Evolutionary conservation across 208 protist genomes (phyloP).

Genomic region (Trypanosoma theileri): DNA sequence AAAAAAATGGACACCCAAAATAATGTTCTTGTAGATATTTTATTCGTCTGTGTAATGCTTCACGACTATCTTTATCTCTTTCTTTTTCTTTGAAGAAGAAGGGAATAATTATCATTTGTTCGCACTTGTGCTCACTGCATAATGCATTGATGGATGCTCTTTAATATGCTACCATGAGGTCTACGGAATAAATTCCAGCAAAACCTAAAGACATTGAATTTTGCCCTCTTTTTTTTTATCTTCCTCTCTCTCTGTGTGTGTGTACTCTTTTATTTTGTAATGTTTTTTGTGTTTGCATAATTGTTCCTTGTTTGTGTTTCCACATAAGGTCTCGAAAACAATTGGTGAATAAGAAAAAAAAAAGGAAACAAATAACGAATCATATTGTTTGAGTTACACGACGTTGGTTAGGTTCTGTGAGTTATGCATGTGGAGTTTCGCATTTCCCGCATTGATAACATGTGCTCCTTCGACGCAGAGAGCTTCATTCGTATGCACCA

Average conservation of each 20-base stretch:
- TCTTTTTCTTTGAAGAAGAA: no score
- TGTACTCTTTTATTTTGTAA: slow-evolving; percentile 1
- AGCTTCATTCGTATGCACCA: slow-evolving; percentile 84
- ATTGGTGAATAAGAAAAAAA: slow-evolving; percentile 1
- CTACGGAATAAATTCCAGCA: no score
- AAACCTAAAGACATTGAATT: no score
- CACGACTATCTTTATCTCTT: no score
- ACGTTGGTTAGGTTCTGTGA: background rate
- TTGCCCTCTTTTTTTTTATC: background rate
- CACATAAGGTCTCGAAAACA: background rate
- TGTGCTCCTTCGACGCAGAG: slow-evolving; percentile 64
- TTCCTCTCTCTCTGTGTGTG: slow-evolving; percentile 13
- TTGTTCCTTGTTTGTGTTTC: slow-evolving; percentile 13
- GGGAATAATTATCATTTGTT: no score
- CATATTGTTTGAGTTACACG: no score
- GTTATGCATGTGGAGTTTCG: slow-evolving; percentile 84
- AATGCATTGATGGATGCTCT: no score
- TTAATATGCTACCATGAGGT: no score
- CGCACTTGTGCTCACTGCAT: no score
- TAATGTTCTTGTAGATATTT: no score
- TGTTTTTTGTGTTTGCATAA: background rate
- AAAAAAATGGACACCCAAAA: background rate
- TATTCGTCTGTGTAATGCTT: no score
- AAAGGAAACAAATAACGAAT: no score
- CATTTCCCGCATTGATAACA: slow-evolving; percentile 48